A percentile compares a stretch with the other conserved stretches of the same genome.
Conservation (phyloP, 148 eudicot species). For the Amaranthus hypochondriacus region DNA sequence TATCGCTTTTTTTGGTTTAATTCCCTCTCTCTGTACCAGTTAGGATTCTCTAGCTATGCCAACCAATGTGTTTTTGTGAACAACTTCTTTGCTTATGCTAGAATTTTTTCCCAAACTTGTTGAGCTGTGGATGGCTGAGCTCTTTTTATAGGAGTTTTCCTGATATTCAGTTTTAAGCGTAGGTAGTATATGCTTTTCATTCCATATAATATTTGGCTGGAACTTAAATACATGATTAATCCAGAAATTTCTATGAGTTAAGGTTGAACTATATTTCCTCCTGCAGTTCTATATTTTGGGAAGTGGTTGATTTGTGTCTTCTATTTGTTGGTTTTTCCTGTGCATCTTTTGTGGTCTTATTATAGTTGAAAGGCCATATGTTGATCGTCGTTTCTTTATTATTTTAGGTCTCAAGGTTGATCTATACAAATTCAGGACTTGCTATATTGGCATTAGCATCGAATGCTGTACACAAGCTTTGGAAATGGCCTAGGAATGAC, state of each 20-base stretch:
- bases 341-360: background rate
- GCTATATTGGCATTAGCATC: constrained; percentile 76
- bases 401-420: constrained; percentile 69
- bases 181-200: too few species aligned
- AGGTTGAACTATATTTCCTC: background rate
- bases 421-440: constrained; percentile 74
- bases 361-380: background rate
- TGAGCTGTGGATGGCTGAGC: too few species aligned
- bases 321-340: background rate
- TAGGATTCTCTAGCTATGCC: too few species aligned
- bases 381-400: constrained; percentile 2
- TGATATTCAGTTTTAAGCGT: too few species aligned
- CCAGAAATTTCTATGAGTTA: background rate
- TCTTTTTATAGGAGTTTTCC: too few species aligned
- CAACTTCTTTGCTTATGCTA: too few species aligned
- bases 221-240: too few species aligned
- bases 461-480: constrained; percentile 78
- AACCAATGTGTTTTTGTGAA: too few species aligned
- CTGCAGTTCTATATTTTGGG: background rate
- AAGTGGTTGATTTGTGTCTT: background rate
- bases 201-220: too few species aligned
- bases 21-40: too few species aligned
- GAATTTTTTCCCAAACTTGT: too few species aligned
- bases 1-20: too few species aligned
- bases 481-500: constrained; percentile 86